phyloP scores from a whole-genome alignment of 805 yeast species.

The Candida coquimbonensis region DNA sequence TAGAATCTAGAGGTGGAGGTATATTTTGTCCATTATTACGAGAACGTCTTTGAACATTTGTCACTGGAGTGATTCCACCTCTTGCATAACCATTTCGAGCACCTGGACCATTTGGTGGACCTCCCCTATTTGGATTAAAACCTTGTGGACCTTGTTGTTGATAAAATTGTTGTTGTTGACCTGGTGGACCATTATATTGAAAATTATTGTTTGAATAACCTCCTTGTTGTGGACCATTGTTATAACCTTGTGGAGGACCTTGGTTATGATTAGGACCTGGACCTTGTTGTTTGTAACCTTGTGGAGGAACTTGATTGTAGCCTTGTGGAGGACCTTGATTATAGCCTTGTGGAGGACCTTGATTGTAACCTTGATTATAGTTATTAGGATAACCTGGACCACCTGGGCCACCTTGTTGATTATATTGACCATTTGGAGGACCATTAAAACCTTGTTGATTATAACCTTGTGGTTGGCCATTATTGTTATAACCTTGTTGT shows the following conservation, averaged over 20 bases:
- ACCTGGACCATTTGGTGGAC: background rate
- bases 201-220: no score
- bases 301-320: background rate
- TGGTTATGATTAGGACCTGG: background rate
- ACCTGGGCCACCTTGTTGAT: no score
- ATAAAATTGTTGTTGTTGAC: background rate
- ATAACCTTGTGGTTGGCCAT: no score
- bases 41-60: background rate
- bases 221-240: background rate
- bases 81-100: background rate
- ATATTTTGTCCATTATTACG: no score
- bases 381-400: no score
- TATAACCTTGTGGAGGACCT: background rate
- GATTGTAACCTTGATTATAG: no score
- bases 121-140: background rate
- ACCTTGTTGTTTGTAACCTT: background rate
- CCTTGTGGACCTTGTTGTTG: background rate
- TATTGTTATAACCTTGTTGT: no score
- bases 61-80: no score
- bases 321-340: no score
- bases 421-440: no score
- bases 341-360: background rate
- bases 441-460: no score
- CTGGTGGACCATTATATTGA: background rate
- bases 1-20: no score